phyloP scores from a whole-genome alignment of 768 basidiomycete genomes.

The Leucosporidium scottii region DNA sequence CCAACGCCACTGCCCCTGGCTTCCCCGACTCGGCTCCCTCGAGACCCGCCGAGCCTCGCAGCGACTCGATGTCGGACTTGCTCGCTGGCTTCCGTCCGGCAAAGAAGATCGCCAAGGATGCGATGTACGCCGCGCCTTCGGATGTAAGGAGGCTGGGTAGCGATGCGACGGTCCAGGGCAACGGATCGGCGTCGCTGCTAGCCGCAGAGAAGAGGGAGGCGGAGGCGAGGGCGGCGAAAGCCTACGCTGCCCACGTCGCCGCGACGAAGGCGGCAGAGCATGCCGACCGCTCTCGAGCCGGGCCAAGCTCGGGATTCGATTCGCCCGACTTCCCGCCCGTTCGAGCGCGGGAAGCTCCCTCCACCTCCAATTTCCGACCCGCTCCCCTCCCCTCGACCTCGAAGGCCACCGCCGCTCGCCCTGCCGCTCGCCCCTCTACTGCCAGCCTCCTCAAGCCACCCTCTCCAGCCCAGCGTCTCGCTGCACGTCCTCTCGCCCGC shows the following conservation, averaged over 20 bases:
- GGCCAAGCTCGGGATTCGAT: too few relatives aligned
- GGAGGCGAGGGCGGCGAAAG: too few relatives aligned
- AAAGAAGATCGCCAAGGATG: conserved; percentile 11
- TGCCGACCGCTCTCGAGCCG: too few relatives aligned
- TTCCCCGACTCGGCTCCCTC: conserved; percentile 12
- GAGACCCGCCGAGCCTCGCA: neutral
- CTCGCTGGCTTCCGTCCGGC: conserved; percentile 13
- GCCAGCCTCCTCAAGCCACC: neutral
- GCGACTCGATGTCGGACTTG: conserved; percentile 7
- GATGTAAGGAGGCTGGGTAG: conserved; percentile 11
- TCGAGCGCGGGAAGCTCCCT: too few relatives aligned
- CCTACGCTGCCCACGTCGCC: too few relatives aligned
- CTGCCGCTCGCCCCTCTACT: neutral
- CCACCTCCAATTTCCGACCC: neutral
- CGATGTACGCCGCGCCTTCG: conserved; percentile 16
- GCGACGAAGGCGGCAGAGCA: too few relatives aligned
- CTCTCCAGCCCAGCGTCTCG: neutral
- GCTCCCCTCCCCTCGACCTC: neutral
- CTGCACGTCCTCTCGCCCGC: neutral
- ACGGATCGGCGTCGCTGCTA: neutral
- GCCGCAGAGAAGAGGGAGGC: neutral
- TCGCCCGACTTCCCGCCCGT: too few relatives aligned
- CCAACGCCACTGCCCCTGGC: conserved; percentile 7
- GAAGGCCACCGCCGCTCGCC: too few relatives aligned
- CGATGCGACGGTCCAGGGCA: neutral